Evolutionary conservation across 2,329 filamentous ascomycete species (phyloP), one percentile per base, ranked within the genome.

Genomic region (Fragosphaeria purpurea): DNA sequence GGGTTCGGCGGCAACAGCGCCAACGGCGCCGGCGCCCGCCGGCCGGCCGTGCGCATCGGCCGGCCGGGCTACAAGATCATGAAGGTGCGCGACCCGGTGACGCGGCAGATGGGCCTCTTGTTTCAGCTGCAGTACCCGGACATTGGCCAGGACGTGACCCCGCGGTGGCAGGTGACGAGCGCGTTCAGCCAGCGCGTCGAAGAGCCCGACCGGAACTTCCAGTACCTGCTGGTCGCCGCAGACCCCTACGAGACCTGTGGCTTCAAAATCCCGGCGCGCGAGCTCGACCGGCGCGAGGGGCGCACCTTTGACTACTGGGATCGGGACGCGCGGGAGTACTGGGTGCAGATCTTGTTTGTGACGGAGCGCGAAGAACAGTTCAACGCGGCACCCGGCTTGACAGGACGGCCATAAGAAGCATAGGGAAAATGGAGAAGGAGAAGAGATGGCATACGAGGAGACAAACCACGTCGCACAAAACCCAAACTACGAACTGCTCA

Each of bases 211-310:
- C 89, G 93, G 70, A 84, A 83, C 59, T 97, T 85, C 64, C 93
- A 98, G 76, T 98, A 97, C 65, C 74, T 98, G 59, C 76, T 97
- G 47, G 86, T 98, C 9, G 91, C 93, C 1, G 93, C 91, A 9
- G 93, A 98, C 72, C 93, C 93, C 9, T 98, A 98, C 71, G 91
- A 98, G 79, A 97, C 89, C 2, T 94, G 91, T 66, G 88, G 81
- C 5, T 97, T 98, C 68, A 98, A 98, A 75, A 75, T 98, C 50
- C 93, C 95, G 66, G 88, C 90, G 5, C 76, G 88, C 53, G 93
- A 97, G 73, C 82, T 98, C 53, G 93, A 98, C 70, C 80, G 89
- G 60, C 78, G 86, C 31, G 89, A 94, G 58, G 90, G 87, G 51
- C 79, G 84, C 61, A 93, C 90, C 68, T 98, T 91, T 78, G 85